Conservation (phyloP, 192 early-diverging fungal species). For the Gamsiella multidivaricata region DNA sequence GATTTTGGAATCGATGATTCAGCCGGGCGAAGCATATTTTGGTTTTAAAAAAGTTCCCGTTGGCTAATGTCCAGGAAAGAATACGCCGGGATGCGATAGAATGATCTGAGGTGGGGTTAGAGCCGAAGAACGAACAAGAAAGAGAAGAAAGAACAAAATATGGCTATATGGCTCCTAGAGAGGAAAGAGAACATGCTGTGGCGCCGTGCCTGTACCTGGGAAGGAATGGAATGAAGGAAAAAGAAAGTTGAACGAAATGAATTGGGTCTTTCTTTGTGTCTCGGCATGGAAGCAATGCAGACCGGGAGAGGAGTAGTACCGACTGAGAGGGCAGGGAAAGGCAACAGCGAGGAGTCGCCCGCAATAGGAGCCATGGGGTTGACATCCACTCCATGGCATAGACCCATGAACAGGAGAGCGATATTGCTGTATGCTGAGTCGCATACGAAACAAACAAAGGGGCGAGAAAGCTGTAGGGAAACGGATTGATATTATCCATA, state of each 20-base stretch:
- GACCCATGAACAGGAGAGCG: too few relatives aligned
- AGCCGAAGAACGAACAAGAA: neutral
- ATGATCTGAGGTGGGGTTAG: neutral
- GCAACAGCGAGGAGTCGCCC: neutral
- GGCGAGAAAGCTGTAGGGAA: too few relatives aligned
- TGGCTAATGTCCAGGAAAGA: neutral
- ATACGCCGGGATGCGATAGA: constrained; percentile 15
- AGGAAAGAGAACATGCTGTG: constrained; percentile 14
- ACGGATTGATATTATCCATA: too few relatives aligned
- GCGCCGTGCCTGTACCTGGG: constrained; percentile 12
- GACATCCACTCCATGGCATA: too few relatives aligned
- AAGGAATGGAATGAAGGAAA: constrained; percentile 24
- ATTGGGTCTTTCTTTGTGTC: neutral
- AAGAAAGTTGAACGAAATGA: neutral
- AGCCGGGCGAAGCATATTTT: neutral
- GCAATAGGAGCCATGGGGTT: too few relatives aligned
- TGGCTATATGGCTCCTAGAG: too few relatives aligned
- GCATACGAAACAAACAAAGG: too few relatives aligned
- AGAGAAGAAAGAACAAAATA: neutral
- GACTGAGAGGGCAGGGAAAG: too few relatives aligned
- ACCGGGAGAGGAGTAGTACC: neutral
- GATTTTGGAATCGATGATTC: neutral
- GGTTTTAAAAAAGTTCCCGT: neutral
- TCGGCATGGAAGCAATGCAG: constrained; percentile 10
- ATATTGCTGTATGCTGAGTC: too few relatives aligned